Percentiles rank a stretch among this genome's conserved stretches.
Evolutionary conservation across 2,329 filamentous ascomycete genomes (phyloP).

Genomic region (Talaromyces marneffei): DNA sequence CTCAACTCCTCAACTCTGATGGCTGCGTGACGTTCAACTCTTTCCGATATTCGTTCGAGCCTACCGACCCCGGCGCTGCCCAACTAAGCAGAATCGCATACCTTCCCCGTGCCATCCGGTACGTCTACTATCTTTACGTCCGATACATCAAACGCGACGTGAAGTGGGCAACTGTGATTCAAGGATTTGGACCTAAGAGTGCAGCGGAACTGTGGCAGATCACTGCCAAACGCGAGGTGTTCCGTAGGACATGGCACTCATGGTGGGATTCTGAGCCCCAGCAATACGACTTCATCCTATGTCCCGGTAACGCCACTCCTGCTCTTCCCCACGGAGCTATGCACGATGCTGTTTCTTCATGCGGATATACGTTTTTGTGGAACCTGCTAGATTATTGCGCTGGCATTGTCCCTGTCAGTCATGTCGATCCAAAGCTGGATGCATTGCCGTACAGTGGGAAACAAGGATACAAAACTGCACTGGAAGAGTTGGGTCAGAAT

Average conservation of each 20-base stretch:
- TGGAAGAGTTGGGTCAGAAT: conserved; percentile 43
- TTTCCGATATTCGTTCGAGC: conserved; percentile 70
- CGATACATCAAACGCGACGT: conserved; percentile 71
- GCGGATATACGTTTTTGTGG: conserved; percentile 90
- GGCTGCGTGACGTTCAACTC: conserved; percentile 74
- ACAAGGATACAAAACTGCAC: conserved; percentile 38
- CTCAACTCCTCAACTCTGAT: conserved; percentile 76
- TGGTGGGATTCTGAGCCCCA: conserved; percentile 72
- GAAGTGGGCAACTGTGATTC: conserved; percentile 72
- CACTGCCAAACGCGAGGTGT: conserved; percentile 68
- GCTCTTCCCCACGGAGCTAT: conserved; percentile 83
- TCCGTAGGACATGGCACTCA: conserved; percentile 70
- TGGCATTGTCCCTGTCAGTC: conserved; percentile 77
- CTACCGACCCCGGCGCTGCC: conserved; percentile 68
- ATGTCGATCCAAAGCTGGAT: conserved; percentile 67
- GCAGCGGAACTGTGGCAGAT: conserved; percentile 78
- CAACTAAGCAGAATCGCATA: conserved; percentile 70
- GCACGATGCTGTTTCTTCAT: conserved; percentile 76
- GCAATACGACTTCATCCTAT: conserved; percentile 72
- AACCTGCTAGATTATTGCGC: conserved; percentile 86
- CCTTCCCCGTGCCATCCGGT: conserved; percentile 69
- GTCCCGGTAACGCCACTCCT: conserved; percentile 83
- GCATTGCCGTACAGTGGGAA: conserved; percentile 46
- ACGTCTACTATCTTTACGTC: conserved; percentile 84
- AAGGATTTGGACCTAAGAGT: conserved; percentile 66